Conservation (phyloP, 2,329 filamentous ascomycete species). For the Ophiostoma pallidulum region DNA sequence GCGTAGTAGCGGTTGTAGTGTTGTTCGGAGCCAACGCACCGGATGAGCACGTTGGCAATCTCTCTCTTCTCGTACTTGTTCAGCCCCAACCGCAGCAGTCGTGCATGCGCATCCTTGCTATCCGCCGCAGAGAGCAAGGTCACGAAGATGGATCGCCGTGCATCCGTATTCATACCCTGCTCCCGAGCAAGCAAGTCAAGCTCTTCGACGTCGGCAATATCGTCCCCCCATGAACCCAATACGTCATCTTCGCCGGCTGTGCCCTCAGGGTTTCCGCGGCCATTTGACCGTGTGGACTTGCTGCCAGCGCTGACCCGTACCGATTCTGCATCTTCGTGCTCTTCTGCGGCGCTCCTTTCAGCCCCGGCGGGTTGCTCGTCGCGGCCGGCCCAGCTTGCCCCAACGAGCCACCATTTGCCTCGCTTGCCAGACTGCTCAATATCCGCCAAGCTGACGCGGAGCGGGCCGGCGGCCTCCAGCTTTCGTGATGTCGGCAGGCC, state of each 20-base stretch:
- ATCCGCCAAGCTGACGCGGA: conserved; percentile 73
- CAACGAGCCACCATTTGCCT: conserved; percentile 98
- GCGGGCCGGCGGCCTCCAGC: conserved; percentile 66
- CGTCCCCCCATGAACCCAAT: conserved; percentile 34
- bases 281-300: conserved; percentile 15
- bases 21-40: conserved; percentile 75
- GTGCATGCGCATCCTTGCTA: conserved; percentile 71
- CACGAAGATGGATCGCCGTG: conserved; percentile 86
- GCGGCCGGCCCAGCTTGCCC: conserved; percentile 70
- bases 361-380: not conserved
- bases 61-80: conserved; percentile 82
- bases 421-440: conserved; percentile 75
- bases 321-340: conserved; percentile 12
- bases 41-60: conserved; percentile 77
- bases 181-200: conserved; percentile 53
- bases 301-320: not conserved
- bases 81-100: conserved; percentile 70
- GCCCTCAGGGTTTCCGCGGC: conserved; percentile 20
- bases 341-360: not conserved
- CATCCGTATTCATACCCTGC: conserved; percentile 78
- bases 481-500: conserved; percentile 54
- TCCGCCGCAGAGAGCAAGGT: conserved; percentile 80
- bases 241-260: conserved; percentile 24
- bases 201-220: conserved; percentile 58
- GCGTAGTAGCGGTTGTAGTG: conserved; percentile 92